These are phyloP conservation scores for Eucalyptus guilfoylei DNA, from an alignment of 345 rosid species.

Conservation along the genomic window DNA sequence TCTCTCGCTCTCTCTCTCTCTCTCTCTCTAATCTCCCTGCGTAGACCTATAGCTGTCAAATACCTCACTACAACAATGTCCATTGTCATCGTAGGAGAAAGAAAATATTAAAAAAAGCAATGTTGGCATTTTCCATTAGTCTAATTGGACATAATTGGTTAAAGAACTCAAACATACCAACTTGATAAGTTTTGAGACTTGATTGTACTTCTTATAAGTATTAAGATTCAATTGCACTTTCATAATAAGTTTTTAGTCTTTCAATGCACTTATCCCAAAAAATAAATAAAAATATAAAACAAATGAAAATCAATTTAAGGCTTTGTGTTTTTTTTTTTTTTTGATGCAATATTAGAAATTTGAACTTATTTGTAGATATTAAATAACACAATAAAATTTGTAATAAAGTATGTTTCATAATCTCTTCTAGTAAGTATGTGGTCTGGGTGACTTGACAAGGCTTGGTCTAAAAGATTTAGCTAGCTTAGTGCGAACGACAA, in stretches of 20 bases:
- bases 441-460: background rate
- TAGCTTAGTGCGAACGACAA: background rate
- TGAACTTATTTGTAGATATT: background rate
- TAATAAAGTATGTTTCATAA: background rate
- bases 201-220: background rate
- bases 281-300: background rate
- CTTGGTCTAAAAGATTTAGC: background rate
- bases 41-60: background rate
- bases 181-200: background rate
- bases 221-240: background rate
- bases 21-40: background rate
- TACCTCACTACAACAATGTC: background rate
- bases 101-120: background rate
- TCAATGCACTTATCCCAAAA: background rate
- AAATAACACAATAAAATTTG: background rate
- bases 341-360: background rate
- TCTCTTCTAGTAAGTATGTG: background rate
- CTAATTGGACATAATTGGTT: background rate
- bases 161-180: background rate
- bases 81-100: background rate
- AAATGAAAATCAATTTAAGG: background rate
- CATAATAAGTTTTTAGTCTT: background rate
- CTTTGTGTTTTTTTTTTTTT: background rate
- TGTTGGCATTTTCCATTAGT: background rate
- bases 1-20: background rate